These are phyloP conservation scores for Cordyceps cateniannulata DNA, from an alignment of 2,329 filamentous ascomycete species.

Conservation along the genomic window DNA sequence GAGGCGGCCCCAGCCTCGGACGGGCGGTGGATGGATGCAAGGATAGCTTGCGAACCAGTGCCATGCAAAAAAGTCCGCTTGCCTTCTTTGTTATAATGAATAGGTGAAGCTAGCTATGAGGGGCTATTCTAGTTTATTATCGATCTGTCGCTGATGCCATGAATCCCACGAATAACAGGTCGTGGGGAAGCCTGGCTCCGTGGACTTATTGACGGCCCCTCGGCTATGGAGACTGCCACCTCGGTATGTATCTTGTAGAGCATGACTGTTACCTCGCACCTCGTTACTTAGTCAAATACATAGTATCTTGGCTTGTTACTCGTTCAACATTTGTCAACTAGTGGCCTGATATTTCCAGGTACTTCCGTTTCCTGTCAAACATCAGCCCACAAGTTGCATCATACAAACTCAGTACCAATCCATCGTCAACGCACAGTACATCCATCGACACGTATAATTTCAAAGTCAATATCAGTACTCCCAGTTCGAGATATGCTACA, in stretches of 20 bases:
- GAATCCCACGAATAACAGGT: not conserved
- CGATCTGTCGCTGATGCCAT: no score
- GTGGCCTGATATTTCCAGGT: not conserved
- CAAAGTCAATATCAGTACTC: slow-evolving; percentile 1
- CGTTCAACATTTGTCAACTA: not conserved
- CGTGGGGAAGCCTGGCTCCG: not conserved
- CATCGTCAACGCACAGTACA: not conserved
- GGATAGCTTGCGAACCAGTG: no score
- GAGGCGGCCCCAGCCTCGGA: slow-evolving; percentile 2
- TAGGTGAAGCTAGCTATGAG: not conserved
- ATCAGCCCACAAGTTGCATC: not conserved
- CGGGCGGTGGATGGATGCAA: not conserved
- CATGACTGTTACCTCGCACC: no score
- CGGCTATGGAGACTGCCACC: not conserved
- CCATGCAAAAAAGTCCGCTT: not conserved
- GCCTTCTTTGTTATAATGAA: not conserved
- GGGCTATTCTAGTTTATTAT: not conserved
- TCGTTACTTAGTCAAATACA: no score
- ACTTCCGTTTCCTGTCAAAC: not conserved
- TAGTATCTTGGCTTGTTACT: not conserved
- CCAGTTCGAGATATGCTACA: slow-evolving; percentile 11
- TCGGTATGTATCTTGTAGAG: not conserved
- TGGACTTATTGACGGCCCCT: not conserved
- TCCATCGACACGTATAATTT: not conserved
- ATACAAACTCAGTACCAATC: not conserved